These are phyloP conservation scores for Schizophyllum commune DNA, from an alignment of 1,284 basidiomycete species.

Conservation along the genomic window DNA sequence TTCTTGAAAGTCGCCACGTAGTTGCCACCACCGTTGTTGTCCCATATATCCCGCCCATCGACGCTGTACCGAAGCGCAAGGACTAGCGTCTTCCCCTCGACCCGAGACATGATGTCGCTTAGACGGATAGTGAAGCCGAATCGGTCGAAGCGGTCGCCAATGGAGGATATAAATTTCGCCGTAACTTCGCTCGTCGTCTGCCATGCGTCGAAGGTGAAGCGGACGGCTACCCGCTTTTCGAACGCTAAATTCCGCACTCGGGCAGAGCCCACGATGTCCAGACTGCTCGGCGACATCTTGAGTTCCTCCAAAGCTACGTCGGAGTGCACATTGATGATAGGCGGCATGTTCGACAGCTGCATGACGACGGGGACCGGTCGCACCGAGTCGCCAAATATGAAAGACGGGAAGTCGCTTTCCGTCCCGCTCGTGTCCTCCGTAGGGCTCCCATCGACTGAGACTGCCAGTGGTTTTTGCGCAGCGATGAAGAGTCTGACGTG, in stretches of 20 bases:
- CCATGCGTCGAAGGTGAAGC: slow-evolving; percentile 94
- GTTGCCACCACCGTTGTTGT: slow-evolving; percentile 81
- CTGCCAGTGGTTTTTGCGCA: slow-evolving; percentile 89
- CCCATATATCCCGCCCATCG: slow-evolving; percentile 77
- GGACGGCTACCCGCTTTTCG: slow-evolving; percentile 81
- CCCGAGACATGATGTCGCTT: slow-evolving; percentile 56
- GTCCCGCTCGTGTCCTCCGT: slow-evolving; percentile 74
- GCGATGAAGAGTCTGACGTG: slow-evolving; percentile 90
- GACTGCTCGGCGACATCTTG: slow-evolving; percentile 53
- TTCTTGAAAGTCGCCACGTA: slow-evolving; percentile 63
- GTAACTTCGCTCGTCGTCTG: slow-evolving; percentile 93
- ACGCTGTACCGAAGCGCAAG: slow-evolving; percentile 77
- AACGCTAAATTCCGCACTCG: slow-evolving; percentile 83
- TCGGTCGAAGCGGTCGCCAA: slow-evolving; percentile 57
- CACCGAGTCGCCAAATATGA: slow-evolving; percentile 45
- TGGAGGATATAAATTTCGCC: slow-evolving; percentile 66
- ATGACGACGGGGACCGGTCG: slow-evolving; percentile 35
- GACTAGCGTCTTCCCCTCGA: slow-evolving; percentile 83
- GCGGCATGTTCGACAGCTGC: slow-evolving; percentile 47
- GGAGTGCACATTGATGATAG: slow-evolving; percentile 23
- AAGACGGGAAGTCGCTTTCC: slow-evolving; percentile 60
- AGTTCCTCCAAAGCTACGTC: slow-evolving; percentile 50
- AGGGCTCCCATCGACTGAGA: slow-evolving; percentile 86
- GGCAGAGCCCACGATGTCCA: slow-evolving; percentile 59
- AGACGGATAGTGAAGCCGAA: slow-evolving; percentile 63